Conservation (phyloP, 495 filamentous ascomycete genomes). For the Aspergillus biplanus region DNA sequence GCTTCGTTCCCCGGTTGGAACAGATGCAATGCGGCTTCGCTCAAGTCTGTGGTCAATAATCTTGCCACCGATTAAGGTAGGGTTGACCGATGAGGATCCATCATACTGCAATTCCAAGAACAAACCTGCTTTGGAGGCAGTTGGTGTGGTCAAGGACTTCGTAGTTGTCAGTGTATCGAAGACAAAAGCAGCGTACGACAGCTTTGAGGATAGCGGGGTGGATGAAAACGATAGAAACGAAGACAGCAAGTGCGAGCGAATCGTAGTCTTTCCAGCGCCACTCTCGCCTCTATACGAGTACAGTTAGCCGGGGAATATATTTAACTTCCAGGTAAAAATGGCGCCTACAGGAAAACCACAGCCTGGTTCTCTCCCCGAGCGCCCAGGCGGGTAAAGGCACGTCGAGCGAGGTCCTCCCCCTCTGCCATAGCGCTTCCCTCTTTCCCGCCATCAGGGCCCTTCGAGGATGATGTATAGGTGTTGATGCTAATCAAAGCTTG, state of each 20-base stretch:
- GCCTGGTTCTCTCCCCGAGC: constrained; percentile 91
- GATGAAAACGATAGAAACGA: constrained; percentile 84
- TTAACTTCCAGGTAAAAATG: not conserved
- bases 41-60: constrained; percentile 91
- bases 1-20: constrained; percentile 93
- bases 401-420: constrained; percentile 84
- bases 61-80: constrained; percentile 89
- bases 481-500: constrained; percentile 90
- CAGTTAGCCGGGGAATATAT: constrained; percentile 6
- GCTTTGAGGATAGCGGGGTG: constrained; percentile 87
- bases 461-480: constrained; percentile 85
- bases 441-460: constrained; percentile 84
- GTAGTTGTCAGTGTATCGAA: constrained; percentile 97
- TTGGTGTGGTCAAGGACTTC: constrained; percentile 94
- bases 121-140: constrained; percentile 91
- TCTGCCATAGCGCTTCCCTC: constrained; percentile 85
- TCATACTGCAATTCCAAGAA: constrained; percentile 97
- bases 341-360: constrained; percentile 81
- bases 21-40: constrained; percentile 82
- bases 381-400: constrained; percentile 84
- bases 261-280: constrained; percentile 91
- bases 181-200: constrained; percentile 90
- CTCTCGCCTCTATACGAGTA: constrained; percentile 75
- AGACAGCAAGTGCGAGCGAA: constrained; percentile 84
- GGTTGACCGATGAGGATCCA: constrained; percentile 76